A percentile compares a stretch with the other conserved stretches of the same genome.
Conservation (phyloP, 2,329 filamentous ascomycete species). For the Bisporella sp. region DNA sequence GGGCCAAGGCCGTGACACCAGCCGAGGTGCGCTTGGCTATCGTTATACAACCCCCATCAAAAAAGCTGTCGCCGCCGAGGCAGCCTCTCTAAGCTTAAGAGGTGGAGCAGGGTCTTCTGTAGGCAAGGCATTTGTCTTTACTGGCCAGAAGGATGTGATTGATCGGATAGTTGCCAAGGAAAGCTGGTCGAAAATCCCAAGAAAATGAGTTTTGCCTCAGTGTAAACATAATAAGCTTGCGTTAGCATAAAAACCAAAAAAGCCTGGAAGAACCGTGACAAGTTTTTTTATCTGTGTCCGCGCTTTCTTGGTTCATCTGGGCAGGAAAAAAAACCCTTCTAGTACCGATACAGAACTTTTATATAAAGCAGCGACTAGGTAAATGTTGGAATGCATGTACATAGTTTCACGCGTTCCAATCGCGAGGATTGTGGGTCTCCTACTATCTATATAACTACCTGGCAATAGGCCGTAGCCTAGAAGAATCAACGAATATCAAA, state of each 20-base stretch:
- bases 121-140: conserved; percentile 9
- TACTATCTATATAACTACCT: no score
- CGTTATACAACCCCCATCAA: no score
- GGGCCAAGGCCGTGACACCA: no score
- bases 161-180: conserved; percentile 70
- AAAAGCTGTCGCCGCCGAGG: no score
- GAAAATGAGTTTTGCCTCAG: conserved; percentile 65
- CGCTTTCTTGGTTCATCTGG: conserved; percentile 80
- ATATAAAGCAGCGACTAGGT: conserved; percentile 39
- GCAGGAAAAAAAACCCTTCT: conserved; percentile 72
- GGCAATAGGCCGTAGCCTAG: no score
- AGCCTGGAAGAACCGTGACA: conserved; percentile 77
- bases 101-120: no score
- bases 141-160: conserved; percentile 35
- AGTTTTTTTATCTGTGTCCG: conserved; percentile 57
- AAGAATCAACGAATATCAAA: no score
- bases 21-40: no score
- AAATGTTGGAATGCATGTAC: no score
- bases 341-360: conserved; percentile 86
- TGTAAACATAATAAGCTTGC: conserved; percentile 91
- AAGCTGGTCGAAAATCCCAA: conserved; percentile 79
- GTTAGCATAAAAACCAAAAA: conserved; percentile 77
- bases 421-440: no score
- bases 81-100: no score
- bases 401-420: no score